Conservation (phyloP, 2,329 filamentous ascomycete species). For the Parastagonospora avenae region DNA sequence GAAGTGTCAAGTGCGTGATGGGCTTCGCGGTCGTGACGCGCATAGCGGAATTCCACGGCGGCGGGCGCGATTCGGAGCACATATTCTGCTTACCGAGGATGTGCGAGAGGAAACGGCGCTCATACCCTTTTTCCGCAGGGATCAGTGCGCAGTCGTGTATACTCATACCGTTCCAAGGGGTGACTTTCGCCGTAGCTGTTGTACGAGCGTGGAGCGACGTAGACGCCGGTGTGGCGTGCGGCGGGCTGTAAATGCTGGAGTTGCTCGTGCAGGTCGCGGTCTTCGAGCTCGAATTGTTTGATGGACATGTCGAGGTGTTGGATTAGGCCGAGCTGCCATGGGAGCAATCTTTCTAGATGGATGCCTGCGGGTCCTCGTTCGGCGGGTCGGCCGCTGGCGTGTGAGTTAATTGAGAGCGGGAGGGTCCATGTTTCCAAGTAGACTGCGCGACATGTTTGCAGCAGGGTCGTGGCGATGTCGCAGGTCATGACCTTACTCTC, state of each 20-base stretch:
- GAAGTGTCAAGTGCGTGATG: conserved; percentile 22
- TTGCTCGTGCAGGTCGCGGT: background rate
- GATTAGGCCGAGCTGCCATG: conserved; percentile 24
- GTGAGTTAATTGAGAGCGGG: conserved; percentile 18
- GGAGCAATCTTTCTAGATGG: background rate
- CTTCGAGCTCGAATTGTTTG: conserved; percentile 15
- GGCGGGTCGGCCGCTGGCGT: background rate
- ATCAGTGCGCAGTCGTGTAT: no score
- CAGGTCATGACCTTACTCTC: background rate
- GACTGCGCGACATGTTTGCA: conserved; percentile 23
- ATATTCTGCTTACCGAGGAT: background rate
- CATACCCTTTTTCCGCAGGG: no score
- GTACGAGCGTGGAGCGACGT: conserved; percentile 10
- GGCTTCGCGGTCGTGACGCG: conserved; percentile 13
- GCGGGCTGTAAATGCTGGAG: conserved; percentile 5
- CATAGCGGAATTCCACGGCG: conserved; percentile 9
- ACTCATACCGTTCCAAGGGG: no score
- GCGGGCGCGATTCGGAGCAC: background rate
- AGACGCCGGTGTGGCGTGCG: conserved; percentile 9
- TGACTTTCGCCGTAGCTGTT: conserved; percentile 9
- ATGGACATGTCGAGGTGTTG: conserved; percentile 21
- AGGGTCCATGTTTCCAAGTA: conserved; percentile 26
- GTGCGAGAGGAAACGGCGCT: background rate
- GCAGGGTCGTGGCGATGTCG: conserved; percentile 16
- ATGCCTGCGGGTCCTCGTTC: background rate